Evolutionary conservation across 2,329 filamentous ascomycete species (phyloP).

Genomic region (Pyricularia sp.): DNA sequence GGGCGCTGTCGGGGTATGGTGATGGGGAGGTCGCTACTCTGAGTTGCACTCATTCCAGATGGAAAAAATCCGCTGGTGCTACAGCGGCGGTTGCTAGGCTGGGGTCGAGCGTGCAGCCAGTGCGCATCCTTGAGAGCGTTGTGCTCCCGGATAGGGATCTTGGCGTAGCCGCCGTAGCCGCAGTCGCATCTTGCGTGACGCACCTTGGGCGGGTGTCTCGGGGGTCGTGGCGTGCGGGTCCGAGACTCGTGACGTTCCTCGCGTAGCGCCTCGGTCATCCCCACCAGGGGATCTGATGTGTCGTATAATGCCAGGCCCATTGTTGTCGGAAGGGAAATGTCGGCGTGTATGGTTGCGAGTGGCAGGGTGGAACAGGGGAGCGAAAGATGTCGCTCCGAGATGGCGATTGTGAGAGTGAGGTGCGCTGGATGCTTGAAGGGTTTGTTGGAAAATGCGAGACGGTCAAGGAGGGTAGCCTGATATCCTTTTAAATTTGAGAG

Average conservation of each 20-base stretch:
- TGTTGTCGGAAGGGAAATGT: neutral
- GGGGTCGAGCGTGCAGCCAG: neutral
- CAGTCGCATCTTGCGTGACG: neutral
- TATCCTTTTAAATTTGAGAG: neutral
- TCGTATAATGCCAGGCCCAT: conserved; percentile 10
- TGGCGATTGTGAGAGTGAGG: neutral
- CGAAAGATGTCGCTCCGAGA: neutral
- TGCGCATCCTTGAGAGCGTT: neutral
- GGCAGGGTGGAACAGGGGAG: neutral
- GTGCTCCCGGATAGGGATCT: conserved; percentile 2
- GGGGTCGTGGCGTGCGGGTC: neutral
- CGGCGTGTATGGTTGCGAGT: neutral
- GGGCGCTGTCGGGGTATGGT: neutral
- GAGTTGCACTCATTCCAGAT: neutral
- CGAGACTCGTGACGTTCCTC: neutral
- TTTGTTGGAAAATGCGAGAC: neutral
- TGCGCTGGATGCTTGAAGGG: neutral
- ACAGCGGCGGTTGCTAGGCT: neutral
- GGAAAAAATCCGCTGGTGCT: neutral
- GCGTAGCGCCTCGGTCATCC: neutral
- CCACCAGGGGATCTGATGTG: neutral
- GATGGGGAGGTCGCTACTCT: neutral
- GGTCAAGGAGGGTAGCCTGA: neutral
- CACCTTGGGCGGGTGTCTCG: neutral
- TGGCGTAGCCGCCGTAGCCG: neutral